Evolutionary conservation across 495 filamentous ascomycete genomes (phyloP).

Genomic region (Neurospora discreta): DNA sequence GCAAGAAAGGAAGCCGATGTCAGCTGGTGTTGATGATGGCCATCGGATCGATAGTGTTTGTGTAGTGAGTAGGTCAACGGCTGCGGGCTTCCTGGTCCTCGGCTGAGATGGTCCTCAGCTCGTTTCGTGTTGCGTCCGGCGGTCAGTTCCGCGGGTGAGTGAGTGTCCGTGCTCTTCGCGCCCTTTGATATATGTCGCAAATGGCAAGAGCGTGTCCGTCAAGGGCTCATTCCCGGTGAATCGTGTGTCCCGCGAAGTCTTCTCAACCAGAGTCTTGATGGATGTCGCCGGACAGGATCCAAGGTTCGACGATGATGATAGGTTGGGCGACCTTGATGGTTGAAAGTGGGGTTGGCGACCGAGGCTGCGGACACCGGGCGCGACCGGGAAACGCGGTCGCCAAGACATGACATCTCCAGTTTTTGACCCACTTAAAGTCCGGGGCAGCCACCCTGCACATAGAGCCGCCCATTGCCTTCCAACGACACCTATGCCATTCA

Average conservation of each 20-base stretch:
- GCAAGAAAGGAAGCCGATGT: background rate
- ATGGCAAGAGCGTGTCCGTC: background rate
- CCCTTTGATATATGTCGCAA: background rate
- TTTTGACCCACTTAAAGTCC: background rate
- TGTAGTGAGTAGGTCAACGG: background rate
- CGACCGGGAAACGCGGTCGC: background rate
- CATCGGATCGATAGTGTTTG: background rate
- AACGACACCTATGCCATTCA: background rate
- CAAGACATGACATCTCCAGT: background rate
- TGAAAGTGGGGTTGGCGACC: background rate
- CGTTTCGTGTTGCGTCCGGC: background rate
- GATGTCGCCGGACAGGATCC: background rate
- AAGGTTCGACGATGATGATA: background rate
- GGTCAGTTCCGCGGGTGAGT: background rate
- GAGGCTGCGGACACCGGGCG: background rate
- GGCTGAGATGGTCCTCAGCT: background rate
- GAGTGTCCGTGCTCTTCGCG: background rate
- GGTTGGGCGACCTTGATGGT: background rate
- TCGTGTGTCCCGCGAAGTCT: background rate
- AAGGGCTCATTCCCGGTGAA: background rate
- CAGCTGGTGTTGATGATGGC: background rate
- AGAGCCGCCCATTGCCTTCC: background rate
- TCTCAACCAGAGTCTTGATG: background rate
- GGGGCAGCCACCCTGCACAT: background rate
- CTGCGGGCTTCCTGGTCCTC: background rate